Conservation (phyloP, 2,329 filamentous ascomycete species). For the Cercospora brassicicola region DNA sequence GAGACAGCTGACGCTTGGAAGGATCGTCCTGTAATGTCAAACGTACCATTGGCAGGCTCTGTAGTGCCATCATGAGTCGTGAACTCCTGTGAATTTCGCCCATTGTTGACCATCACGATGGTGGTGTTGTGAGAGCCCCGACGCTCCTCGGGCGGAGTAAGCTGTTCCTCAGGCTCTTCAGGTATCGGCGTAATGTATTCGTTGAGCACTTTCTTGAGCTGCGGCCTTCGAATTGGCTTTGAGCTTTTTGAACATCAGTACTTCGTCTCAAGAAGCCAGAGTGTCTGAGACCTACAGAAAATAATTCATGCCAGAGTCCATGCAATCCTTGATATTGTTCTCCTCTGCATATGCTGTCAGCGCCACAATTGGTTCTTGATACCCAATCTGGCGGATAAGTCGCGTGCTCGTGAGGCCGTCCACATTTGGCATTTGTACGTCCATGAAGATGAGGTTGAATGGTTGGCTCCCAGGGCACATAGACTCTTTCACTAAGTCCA, state of each 20-base stretch:
- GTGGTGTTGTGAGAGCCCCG: slow-evolving; percentile 17
- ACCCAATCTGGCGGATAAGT: slow-evolving; percentile 82
- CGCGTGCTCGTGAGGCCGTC: slow-evolving; percentile 85
- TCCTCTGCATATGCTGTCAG: slow-evolving; percentile 89
- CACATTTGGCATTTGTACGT: slow-evolving; percentile 57
- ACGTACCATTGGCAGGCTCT: slow-evolving; percentile 3
- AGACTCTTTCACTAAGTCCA: slow-evolving; percentile 77
- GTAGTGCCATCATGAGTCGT: neutral
- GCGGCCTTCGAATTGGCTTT: slow-evolving; percentile 73
- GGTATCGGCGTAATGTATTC: slow-evolving; percentile 59
- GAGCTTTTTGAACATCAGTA: slow-evolving; percentile 16
- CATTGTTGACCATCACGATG: slow-evolving; percentile 21
- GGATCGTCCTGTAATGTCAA: slow-evolving; percentile 3
- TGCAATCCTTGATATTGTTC: slow-evolving; percentile 64
- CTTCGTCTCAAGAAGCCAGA: neutral
- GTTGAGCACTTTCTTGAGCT: slow-evolving; percentile 80
- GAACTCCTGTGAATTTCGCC: neutral
- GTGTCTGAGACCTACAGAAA: slow-evolving; percentile 57
- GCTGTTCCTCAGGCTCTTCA: slow-evolving; percentile 23
- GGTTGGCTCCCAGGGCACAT: slow-evolving; percentile 64
- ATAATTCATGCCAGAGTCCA: slow-evolving; percentile 89
- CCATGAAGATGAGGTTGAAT: slow-evolving; percentile 82
- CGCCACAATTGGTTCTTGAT: slow-evolving; percentile 86
- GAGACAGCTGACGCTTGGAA: neutral
- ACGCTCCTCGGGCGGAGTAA: slow-evolving; percentile 12